These are phyloP conservation scores for Ascochyta clinopodiicola DNA, from an alignment of 2,329 filamentous ascomycete genomes.

Conservation along the genomic window DNA sequence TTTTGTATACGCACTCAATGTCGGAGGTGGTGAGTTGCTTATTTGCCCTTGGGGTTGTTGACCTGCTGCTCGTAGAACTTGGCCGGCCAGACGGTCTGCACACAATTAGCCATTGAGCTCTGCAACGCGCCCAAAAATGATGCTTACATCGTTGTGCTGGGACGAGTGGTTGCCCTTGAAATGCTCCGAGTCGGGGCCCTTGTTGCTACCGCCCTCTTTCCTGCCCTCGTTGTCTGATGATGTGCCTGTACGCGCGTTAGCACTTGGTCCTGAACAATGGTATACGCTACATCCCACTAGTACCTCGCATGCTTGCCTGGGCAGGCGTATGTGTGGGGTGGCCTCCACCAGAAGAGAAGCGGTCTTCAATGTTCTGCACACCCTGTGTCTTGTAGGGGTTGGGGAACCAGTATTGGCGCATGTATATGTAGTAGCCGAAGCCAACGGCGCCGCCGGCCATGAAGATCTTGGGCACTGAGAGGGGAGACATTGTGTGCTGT, in stretches of 20 bases:
- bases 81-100: conserved; percentile 32
- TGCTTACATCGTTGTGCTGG: conserved; percentile 37
- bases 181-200: conserved; percentile 36
- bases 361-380: conserved; percentile 44
- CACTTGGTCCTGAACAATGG: background rate
- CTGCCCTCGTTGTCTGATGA: conserved; percentile 31
- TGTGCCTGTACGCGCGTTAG: conserved; percentile 23
- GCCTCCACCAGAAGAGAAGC: conserved; percentile 42
- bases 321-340: conserved; percentile 42
- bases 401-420: conserved; percentile 48
- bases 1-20: background rate
- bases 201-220: conserved; percentile 31
- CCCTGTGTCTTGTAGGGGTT: conserved; percentile 47
- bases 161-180: conserved; percentile 35
- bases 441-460: conserved; percentile 46
- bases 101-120: conserved; percentile 3
- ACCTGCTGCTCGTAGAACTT: conserved; percentile 45
- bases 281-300: conserved; percentile 1
- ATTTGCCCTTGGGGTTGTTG: conserved; percentile 46
- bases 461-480: conserved; percentile 47
- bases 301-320: conserved; percentile 36
- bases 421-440: conserved; percentile 46
- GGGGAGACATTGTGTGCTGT: conserved; percentile 31
- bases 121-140: background rate
- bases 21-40: background rate